These are phyloP conservation scores for Globisporangium carolinianum DNA, from an alignment of 352 stramenopile species.

Conservation along the genomic window DNA sequence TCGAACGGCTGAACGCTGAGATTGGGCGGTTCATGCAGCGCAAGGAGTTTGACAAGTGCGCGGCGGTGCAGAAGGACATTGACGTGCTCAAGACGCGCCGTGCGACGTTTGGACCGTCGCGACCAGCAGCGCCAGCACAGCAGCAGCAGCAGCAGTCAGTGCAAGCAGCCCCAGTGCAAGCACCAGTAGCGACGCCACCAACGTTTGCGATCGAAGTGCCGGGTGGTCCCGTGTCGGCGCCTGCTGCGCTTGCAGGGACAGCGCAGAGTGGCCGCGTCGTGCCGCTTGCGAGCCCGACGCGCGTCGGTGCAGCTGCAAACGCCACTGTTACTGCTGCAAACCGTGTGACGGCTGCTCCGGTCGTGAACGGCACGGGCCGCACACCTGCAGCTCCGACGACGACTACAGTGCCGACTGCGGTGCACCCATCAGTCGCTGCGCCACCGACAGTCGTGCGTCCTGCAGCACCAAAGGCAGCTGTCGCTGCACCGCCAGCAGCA, in stretches of 20 bases:
- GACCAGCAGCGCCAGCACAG: conserved; percentile 2
- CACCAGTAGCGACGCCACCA: conserved; percentile 1
- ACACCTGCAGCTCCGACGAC: conserved; percentile 3
- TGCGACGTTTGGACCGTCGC: conserved; percentile 43
- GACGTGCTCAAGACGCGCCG: conserved; percentile 68
- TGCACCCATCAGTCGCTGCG: background rate
- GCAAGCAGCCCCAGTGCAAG: background rate
- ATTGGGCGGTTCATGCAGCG: conserved; percentile 62
- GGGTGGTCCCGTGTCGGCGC: conserved; percentile 34
- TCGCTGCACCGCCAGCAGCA: conserved; percentile 3
- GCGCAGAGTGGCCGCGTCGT: conserved; percentile 8
- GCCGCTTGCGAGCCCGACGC: conserved; percentile 10
- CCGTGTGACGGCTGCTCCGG: conserved; percentile 4
- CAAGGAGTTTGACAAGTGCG: conserved; percentile 85
- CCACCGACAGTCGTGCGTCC: conserved; percentile 1
- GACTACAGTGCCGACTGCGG: background rate
- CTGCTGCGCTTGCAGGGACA: conserved; percentile 37
- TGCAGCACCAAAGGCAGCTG: conserved; percentile 6
- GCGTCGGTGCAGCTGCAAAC: background rate
- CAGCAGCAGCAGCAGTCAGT: too few species aligned
- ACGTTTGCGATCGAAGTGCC: conserved; percentile 10
- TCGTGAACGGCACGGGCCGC: conserved; percentile 5
- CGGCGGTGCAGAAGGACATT: conserved; percentile 80
- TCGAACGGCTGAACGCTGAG: conserved; percentile 61
- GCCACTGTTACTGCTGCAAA: background rate